Evolutionary conservation across 2,329 filamentous ascomycete species (phyloP).

Genomic region (Cordyceps pruinosa): DNA sequence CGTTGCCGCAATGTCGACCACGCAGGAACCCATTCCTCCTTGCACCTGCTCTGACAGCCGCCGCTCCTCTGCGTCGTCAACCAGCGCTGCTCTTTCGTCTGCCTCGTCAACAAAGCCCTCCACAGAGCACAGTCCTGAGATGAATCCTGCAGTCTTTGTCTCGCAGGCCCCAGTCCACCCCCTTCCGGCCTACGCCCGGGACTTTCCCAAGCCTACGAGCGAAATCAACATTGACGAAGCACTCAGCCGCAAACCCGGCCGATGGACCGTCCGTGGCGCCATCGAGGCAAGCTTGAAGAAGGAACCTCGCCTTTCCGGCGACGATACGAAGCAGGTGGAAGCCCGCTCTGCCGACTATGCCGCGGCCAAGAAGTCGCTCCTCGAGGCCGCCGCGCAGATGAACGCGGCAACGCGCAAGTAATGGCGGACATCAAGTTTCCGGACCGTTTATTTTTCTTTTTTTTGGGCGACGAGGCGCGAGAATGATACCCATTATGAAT

Average conservation of each 20-base stretch:
- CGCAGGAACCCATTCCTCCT: background rate
- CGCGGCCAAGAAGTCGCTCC: slow-evolving; percentile 40
- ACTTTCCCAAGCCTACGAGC: slow-evolving; percentile 34
- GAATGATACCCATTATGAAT: slow-evolving; percentile 3
- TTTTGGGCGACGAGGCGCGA: background rate
- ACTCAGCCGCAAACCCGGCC: slow-evolving; percentile 36
- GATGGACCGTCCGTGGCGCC: slow-evolving; percentile 33
- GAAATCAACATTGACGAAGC: slow-evolving; percentile 37
- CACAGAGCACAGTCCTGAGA: slow-evolving; percentile 9
- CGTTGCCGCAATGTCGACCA: background rate
- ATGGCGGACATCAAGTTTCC: slow-evolving; percentile 11
- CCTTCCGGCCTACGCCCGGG: slow-evolving; percentile 28
- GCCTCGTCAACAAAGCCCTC: background rate
- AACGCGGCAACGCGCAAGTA: slow-evolving; percentile 18
- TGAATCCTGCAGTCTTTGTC: background rate
- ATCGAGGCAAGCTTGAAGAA: slow-evolving; percentile 24
- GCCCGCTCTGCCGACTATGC: slow-evolving; percentile 35
- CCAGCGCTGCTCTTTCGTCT: background rate
- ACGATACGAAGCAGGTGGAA: slow-evolving; percentile 22
- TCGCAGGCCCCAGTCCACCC: slow-evolving; percentile 21
- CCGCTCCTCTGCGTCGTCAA: background rate
- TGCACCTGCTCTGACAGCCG: background rate
- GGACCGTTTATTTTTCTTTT: background rate
- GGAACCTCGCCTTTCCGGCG: slow-evolving; percentile 16
- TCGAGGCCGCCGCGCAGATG: slow-evolving; percentile 20